Base-by-base conservation (phyloP, 371 early-diverging fungal species). In the Mucor velutinosus region DNA sequence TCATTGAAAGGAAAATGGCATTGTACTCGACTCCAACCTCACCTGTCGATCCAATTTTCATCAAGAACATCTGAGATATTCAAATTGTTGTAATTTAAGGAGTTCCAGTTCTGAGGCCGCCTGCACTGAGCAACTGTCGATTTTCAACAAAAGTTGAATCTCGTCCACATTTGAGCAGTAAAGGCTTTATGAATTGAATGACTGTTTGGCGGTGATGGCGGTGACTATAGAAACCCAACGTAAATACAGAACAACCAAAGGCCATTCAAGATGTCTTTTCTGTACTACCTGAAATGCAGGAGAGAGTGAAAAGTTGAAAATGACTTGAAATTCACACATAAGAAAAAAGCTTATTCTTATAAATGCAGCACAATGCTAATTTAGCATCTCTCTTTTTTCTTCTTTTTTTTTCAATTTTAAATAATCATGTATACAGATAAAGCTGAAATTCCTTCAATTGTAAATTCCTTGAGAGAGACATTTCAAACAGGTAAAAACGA, bases 401-500 rank as follows among this genome's bases (percentile, higher is more conserved):
- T 7, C 43, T 19, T 35, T 53, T 15, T 27, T 33, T 11, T 29
- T 47, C 15, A 33, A 12, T 56, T 33, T 10, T 4, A 59, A 17
- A 41, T 41, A 0, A 41, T 39, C 32, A 65, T 64, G 45, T 80
- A 71, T 59, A 80, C 78, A 1, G 43, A 64, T 0, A 57, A 60
- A 14, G 64, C 74, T 41, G 47, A 57, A 0, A 78, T 83, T 45
- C 77, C 77, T 56, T 53, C 49, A 2, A 76, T 85, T 55, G 83
- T 87, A 33, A 62, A 78, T 8, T 69, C 71, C 29, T 77, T 87
- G 64, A 83, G 83, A 23, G 68, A 77, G 12, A 73, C 80, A 15
- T 88, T 86, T 62, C 65, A 69, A 21, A 70, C 79, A 14, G 81
- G 81, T 83, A 19, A 10, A 33, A 8, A 33, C n/a, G n/a, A 10